phyloP scores from a whole-genome alignment of 352 stramenopile genomes.

The Blastocystis sp. region DNA sequence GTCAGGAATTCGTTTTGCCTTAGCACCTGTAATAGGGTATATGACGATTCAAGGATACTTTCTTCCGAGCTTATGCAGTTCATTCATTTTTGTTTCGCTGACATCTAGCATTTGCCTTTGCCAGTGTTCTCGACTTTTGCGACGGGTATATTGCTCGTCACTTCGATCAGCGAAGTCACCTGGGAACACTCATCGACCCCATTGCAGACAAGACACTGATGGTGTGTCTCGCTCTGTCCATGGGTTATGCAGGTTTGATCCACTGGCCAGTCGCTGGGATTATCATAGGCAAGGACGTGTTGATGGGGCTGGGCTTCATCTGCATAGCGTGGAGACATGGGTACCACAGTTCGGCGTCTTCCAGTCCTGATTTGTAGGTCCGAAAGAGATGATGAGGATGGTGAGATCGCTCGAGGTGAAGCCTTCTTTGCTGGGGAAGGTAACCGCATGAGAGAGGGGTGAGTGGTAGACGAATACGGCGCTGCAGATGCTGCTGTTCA shows the following conservation, averaged over 20 bases:
- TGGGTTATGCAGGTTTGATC: slow-evolving; percentile 23
- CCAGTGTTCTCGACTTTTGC: slow-evolving; percentile 13
- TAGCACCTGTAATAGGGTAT: slow-evolving; percentile 32
- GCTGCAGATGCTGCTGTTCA: slow-evolving; percentile 39
- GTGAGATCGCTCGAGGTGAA: slow-evolving; percentile 52
- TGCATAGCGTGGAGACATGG: slow-evolving; percentile 33
- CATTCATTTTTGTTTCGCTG: background rate
- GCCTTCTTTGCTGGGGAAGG: slow-evolving; percentile 36
- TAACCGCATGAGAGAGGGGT: background rate
- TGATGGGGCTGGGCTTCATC: slow-evolving; percentile 54
- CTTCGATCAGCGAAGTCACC: slow-evolving; percentile 15
- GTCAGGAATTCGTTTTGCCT: slow-evolving; percentile 28
- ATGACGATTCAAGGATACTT: slow-evolving; percentile 25
- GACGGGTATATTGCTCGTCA: slow-evolving; percentile 50
- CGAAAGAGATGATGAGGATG: slow-evolving; percentile 19
- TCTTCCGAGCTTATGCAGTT: slow-evolving; percentile 7
- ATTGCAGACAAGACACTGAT: slow-evolving; percentile 44
- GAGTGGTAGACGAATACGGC: slow-evolving; percentile 6
- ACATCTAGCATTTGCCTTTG: slow-evolving; percentile 43
- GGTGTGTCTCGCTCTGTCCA: slow-evolving; percentile 24
- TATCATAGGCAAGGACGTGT: slow-evolving; percentile 47
- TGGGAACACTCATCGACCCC: slow-evolving; percentile 32
- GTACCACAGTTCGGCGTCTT: background rate
- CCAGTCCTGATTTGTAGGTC: background rate
- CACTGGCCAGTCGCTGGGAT: slow-evolving; percentile 9